Conservation (phyloP, 768 basidiomycete species). For the Phlebiopsis gigantea region DNA sequence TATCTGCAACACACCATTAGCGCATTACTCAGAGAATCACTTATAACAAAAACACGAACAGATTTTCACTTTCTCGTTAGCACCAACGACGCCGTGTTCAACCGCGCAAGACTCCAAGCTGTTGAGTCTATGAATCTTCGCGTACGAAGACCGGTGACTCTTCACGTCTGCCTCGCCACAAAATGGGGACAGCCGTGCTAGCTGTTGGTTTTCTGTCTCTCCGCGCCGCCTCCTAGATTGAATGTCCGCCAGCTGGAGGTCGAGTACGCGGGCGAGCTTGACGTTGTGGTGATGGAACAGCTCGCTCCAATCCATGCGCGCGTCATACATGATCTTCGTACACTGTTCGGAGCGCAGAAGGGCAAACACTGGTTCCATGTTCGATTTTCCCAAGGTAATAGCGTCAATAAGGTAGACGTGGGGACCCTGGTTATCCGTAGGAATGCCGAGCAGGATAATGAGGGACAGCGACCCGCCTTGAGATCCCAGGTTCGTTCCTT, state of each 20-base stretch:
- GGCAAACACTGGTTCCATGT: not conserved
- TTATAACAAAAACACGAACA: too few relatives aligned
- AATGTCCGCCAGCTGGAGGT: constrained; percentile 4
- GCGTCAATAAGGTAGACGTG: not conserved
- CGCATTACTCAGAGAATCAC: not conserved
- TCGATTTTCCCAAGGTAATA: not conserved
- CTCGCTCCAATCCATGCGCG: not conserved
- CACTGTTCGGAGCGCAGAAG: not conserved
- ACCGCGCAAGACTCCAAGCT: not conserved
- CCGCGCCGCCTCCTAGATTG: not conserved
- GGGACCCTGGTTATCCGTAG: not conserved
- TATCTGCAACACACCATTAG: not conserved
- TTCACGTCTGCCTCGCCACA: not conserved
- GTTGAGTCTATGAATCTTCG: not conserved
- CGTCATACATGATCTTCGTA: constrained; percentile 6
- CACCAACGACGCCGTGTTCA: not conserved
- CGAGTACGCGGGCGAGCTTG: not conserved
- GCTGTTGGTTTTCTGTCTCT: not conserved
- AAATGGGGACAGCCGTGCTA: not conserved
- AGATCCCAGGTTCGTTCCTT: not conserved
- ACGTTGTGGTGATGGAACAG: not conserved
- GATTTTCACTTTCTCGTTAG: not conserved
- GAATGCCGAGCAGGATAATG: not conserved
- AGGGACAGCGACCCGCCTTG: not conserved
- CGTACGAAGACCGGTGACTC: not conserved